Evolutionary conservation across 2,329 filamentous ascomycete species (phyloP).

Genomic region (Penicillium frequentans): DNA sequence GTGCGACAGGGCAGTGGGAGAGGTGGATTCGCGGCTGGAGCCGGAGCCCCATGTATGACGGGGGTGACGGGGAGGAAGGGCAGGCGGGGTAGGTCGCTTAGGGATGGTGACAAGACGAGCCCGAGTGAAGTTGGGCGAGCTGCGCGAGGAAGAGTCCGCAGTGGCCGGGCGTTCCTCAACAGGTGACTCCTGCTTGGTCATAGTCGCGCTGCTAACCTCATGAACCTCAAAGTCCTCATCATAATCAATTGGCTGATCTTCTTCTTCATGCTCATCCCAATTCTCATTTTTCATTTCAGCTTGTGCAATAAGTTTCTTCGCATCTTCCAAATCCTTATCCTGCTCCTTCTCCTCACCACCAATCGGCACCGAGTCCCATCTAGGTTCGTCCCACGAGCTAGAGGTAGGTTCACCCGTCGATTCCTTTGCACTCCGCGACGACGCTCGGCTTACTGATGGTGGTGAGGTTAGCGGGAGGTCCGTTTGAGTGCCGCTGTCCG

Average conservation of each 20-base stretch:
- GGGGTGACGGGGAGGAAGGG: constrained; percentile 75
- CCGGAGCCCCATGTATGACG: constrained; percentile 27
- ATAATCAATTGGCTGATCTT: constrained; percentile 15
- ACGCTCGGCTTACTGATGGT: constrained; percentile 35
- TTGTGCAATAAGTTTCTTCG: constrained; percentile 9
- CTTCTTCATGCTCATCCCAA: not conserved
- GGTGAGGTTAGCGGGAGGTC: constrained; percentile 23
- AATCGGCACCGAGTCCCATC: constrained; percentile 27
- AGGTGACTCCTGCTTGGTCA: constrained; percentile 36
- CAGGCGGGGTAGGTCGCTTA: constrained; percentile 70
- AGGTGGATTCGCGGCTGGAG: constrained; percentile 24
- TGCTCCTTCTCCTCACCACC: constrained; percentile 9
- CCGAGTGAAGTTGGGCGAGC: constrained; percentile 69
- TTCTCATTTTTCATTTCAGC: constrained; percentile 7
- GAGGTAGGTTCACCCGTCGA: constrained; percentile 14
- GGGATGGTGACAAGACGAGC: constrained; percentile 82
- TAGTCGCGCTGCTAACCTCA: constrained; percentile 55
- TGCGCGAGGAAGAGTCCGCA: constrained; percentile 59
- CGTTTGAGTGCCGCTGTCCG: constrained; percentile 51
- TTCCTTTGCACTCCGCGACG: constrained; percentile 34
- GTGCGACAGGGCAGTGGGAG: constrained; percentile 25
- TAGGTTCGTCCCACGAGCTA: constrained; percentile 24
- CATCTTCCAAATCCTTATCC: constrained; percentile 10
- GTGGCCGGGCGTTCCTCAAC: constrained; percentile 47
- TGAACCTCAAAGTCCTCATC: constrained; percentile 37